Base-by-base conservation (phyloP, 495 filamentous ascomycete species). In the Aspergillus avenaceus region DNA sequence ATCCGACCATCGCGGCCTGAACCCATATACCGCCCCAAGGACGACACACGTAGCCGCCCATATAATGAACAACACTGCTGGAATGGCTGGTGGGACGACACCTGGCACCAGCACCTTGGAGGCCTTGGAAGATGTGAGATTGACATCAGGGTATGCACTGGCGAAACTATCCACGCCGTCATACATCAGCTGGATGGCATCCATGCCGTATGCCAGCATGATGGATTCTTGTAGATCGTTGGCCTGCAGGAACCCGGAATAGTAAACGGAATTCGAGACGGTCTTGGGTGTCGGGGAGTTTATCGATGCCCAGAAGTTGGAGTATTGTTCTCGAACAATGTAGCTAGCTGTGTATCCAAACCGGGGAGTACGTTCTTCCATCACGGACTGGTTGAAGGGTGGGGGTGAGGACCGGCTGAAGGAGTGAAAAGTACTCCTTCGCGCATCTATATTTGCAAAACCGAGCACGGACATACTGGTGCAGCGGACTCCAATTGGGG, bases 101-200 rank as follows among this genome's bases (percentile, higher is more conserved):
- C 47, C 47, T 8, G 18, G 47, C 4, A 8, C 32, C 2, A 50
- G 31, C 22, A 50, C 25, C 14, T 38, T 50, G 40, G 9, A 8
- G 9, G 9, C 2, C 28, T 31, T 3, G 28, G 28, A 31, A 8
- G 28, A 31, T 8, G 28, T 50, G 4, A 41, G 32, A 36, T 50
- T 50, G 5, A 11, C 22, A 24, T 43, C 9, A 11, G 9, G 1
- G 18, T 24, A 43, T 19, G 47, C 21, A 9, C 25, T 38, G 4
- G 22, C 5, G 12, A 38, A 25, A 9, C n/a, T 26, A 24, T 47
- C 8, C 6, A 38, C 41, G 12, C 45, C 45, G 24, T 47, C 45
- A 22, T 47, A 47, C 45, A 47, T 47, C 2, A 47, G 26, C 19
- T 47, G 45, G 6, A 47, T 23, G 14, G 45, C 45, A 16, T 34